Evolutionary conservation across 2,329 filamentous ascomycete species (phyloP).

Genomic region (Blastomyces silverae): DNA sequence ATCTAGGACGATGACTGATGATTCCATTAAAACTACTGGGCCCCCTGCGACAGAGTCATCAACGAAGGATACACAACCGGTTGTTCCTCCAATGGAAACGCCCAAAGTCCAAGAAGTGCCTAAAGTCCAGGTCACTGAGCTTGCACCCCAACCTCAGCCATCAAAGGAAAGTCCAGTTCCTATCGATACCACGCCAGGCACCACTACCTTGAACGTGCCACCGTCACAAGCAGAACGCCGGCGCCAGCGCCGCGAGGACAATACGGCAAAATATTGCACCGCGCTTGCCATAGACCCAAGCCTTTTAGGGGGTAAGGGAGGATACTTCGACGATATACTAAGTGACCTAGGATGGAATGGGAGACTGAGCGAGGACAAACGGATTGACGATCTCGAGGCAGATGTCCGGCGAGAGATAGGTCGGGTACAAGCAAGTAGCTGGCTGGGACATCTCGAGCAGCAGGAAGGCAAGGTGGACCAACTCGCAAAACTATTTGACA

Average conservation of each 20-base stretch:
- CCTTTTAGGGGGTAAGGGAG: conserved; percentile 67
- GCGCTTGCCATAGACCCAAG: conserved; percentile 69
- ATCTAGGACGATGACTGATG: conserved; percentile 37
- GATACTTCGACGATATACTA: conserved; percentile 74
- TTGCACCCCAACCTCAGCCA: conserved; percentile 26
- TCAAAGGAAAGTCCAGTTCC: conserved; percentile 24
- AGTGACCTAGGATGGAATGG: conserved; percentile 87
- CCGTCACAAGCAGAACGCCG: conserved; percentile 48
- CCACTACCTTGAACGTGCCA: conserved; percentile 33
- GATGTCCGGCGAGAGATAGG: conserved; percentile 84
- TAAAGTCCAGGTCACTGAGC: conserved; percentile 37
- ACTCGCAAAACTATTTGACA: conserved; percentile 78
- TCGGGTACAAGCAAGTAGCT: conserved; percentile 84
- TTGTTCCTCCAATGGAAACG: conserved; percentile 18
- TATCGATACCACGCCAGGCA: conserved; percentile 27
- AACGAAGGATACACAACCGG: conserved; percentile 27
- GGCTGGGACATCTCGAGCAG: conserved; percentile 74
- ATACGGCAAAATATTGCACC: conserved; percentile 71
- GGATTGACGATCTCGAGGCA: conserved; percentile 70
- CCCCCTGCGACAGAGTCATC: conserved; percentile 28
- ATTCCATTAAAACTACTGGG: conserved; percentile 31
- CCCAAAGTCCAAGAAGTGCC: conserved; percentile 23
- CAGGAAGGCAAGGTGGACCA: conserved; percentile 85
- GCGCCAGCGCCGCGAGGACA: conserved; percentile 59
- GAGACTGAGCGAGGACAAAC: conserved; percentile 64